Evolutionary conservation across 2,329 filamentous ascomycete species (phyloP).

Genomic region (Penicillium sp.): DNA sequence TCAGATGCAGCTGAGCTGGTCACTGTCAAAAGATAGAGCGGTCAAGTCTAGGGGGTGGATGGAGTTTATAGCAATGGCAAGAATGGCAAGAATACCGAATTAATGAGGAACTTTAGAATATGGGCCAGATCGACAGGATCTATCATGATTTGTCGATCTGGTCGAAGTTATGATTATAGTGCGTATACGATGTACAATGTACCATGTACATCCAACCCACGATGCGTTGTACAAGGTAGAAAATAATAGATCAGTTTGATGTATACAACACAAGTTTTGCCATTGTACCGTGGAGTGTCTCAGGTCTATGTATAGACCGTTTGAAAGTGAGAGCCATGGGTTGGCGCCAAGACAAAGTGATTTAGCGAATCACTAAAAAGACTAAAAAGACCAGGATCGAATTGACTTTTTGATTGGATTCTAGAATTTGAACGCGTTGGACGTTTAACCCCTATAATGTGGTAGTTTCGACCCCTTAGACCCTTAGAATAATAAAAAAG

Average conservation of each 20-base stretch:
- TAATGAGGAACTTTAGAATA: background rate
- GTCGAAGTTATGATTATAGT: no score
- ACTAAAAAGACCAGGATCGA: background rate
- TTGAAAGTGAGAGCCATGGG: background rate
- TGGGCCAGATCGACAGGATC: background rate
- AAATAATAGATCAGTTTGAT: background rate
- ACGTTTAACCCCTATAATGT: background rate
- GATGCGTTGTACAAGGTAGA: background rate
- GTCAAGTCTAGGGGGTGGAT: background rate
- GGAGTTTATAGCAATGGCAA: no score
- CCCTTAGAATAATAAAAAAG: background rate
- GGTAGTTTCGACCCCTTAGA: background rate
- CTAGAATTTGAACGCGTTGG: background rate
- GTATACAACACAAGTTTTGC: no score
- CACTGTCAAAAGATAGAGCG: background rate
- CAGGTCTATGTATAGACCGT: conserved; percentile 4
- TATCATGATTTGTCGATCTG: background rate
- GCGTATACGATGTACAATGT: no score
- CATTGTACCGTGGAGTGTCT: background rate
- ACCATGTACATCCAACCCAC: background rate
- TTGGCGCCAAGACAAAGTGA: background rate
- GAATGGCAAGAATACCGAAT: background rate
- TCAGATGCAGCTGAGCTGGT: background rate
- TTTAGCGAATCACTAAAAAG: background rate
- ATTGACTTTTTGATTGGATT: background rate